Evolutionary conservation across 176 grass and related monocot genomes (phyloP).

Genomic region (Oryza punctata): DNA sequence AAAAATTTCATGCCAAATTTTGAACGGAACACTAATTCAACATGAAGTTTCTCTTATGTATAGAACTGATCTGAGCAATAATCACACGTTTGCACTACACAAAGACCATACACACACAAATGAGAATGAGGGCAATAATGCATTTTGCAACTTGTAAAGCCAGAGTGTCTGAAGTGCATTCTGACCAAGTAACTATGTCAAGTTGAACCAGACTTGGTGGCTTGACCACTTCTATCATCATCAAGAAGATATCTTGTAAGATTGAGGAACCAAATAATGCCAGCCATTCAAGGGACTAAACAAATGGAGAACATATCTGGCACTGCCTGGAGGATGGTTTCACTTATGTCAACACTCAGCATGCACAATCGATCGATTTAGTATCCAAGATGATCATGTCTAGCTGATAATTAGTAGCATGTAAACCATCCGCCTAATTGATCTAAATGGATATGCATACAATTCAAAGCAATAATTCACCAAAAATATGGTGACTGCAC

Average conservation of each 20-base stretch:
- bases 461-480: conserved; percentile 19
- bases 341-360: conserved; percentile 36
- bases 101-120: background rate
- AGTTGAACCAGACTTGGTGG: conserved; percentile 8
- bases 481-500: background rate
- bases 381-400: conserved; percentile 11
- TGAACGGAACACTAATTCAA: background rate
- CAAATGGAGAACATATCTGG: conserved; percentile 26
- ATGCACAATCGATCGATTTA: background rate
- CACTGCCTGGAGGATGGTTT: conserved; percentile 11
- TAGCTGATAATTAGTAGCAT: conserved; percentile 4
- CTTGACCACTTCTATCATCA: background rate
- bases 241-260: conserved; percentile 6
- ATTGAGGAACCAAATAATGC: conserved; percentile 34
- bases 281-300: conserved; percentile 26
- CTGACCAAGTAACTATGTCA: background rate
- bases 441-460: conserved; percentile 1
- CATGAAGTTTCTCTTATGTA: background rate
- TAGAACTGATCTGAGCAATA: background rate
- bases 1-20: background rate
- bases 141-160: background rate
- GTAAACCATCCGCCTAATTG: conserved; percentile 27
- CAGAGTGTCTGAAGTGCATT: background rate
- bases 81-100: background rate
- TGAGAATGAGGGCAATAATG: background rate